phyloP scores from a whole-genome alignment of 1,284 basidiomycete genomes.

The Ustilago lituana region DNA sequence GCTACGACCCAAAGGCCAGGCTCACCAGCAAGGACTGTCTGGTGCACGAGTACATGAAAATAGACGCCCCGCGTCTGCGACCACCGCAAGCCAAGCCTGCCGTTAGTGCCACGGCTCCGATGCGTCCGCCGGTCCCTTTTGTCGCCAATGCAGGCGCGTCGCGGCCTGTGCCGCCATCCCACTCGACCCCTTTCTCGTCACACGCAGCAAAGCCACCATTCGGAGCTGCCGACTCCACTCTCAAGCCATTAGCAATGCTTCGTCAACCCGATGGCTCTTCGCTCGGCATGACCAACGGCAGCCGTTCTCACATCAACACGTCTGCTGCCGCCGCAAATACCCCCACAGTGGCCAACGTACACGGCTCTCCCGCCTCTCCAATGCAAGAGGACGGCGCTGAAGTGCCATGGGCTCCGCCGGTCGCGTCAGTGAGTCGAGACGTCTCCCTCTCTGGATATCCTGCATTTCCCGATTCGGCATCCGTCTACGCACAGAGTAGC shows the following conservation, averaged over 20 bases:
- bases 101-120: slow-evolving; percentile 43
- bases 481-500: slow-evolving; percentile 43
- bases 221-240: slow-evolving; percentile 43
- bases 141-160: slow-evolving; percentile 8
- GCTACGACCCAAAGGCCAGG: slow-evolving; percentile 87
- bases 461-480: slow-evolving; percentile 58
- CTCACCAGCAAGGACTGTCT: slow-evolving; percentile 87
- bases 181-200: slow-evolving; percentile 44
- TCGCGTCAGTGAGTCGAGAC: slow-evolving; percentile 16
- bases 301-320: slow-evolving; percentile 6
- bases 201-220: slow-evolving; percentile 37
- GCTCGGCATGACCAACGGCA: slow-evolving; percentile 26
- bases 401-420: slow-evolving; percentile 43
- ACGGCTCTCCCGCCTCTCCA: slow-evolving; percentile 35
- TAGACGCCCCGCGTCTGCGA: slow-evolving; percentile 70
- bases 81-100: slow-evolving; percentile 52
- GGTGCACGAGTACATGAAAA: slow-evolving; percentile 85
- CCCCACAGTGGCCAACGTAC: not conserved
- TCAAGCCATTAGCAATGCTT: slow-evolving; percentile 34
- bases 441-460: slow-evolving; percentile 50
- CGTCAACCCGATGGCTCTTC: slow-evolving; percentile 35
- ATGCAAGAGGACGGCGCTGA: slow-evolving; percentile 47
- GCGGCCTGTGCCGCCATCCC: slow-evolving; percentile 47
- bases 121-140: slow-evolving; percentile 19
- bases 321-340: slow-evolving; percentile 1